A percentile compares a stretch with the other conserved stretches of the same genome.
These are phyloP conservation scores for Trichoderma gamsii DNA, from an alignment of 495 filamentous ascomycete species.

Conservation along the genomic window DNA sequence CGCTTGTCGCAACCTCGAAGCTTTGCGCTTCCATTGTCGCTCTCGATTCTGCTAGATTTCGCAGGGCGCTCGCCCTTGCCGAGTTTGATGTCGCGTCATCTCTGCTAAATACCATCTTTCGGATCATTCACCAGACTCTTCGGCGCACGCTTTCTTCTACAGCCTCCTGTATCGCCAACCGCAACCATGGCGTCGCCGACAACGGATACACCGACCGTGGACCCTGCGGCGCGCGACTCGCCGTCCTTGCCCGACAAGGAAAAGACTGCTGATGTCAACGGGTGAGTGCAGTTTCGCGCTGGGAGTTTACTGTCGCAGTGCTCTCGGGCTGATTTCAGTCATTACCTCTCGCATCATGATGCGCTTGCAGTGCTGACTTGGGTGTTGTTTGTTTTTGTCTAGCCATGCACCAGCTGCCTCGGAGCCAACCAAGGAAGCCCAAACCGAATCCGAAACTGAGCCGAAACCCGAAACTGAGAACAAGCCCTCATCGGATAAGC, in stretches of 20 bases:
- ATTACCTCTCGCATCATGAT: not conserved
- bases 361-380: conserved; percentile 6
- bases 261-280: conserved; percentile 25
- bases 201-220: conserved; percentile 38
- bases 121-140: not conserved
- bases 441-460: not conserved
- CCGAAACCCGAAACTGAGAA: conserved; percentile 8
- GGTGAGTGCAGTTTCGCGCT: conserved; percentile 7
- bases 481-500: not conserved
- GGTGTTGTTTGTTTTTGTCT: not conserved
- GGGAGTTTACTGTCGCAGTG: not conserved
- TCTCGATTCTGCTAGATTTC: not conserved
- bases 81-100: conserved; percentile 30
- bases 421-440: not conserved
- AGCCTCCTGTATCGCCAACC: conserved; percentile 29
- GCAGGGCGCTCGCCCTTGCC: conserved; percentile 15
- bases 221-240: conserved; percentile 43
- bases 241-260: conserved; percentile 31
- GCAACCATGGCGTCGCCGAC: conserved; percentile 51
- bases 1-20: not conserved
- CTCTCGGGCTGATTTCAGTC: not conserved
- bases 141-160: conserved; percentile 1
- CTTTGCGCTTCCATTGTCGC: conserved; percentile 16
- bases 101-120: conserved; percentile 14
- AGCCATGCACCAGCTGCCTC: not conserved